Conservation (phyloP, 2,329 filamentous ascomycete species). For the Ophiostoma sp. region DNA sequence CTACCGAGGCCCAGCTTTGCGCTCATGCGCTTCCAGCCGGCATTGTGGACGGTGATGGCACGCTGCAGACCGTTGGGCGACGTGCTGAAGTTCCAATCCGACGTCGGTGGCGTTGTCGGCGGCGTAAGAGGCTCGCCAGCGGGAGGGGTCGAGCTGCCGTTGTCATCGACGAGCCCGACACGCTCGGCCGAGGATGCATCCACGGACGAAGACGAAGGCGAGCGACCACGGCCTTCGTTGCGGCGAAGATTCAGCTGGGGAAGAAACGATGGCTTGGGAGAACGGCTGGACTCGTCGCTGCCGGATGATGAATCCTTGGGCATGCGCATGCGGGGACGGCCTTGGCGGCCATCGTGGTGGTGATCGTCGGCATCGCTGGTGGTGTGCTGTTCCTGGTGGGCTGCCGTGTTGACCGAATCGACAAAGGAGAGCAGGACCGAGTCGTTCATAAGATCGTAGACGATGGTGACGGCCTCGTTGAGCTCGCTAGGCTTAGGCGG, state of each 20-base stretch:
- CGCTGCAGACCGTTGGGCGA: slow-evolving; percentile 57
- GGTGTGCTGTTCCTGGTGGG: slow-evolving; percentile 30
- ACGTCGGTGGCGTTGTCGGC: slow-evolving; percentile 68
- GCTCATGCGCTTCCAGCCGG: slow-evolving; percentile 65
- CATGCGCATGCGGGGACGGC: slow-evolving; percentile 44
- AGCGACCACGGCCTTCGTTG: slow-evolving; percentile 42
- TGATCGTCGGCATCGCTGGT: slow-evolving; percentile 1
- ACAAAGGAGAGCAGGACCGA: slow-evolving; percentile 91
- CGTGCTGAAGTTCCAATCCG: slow-evolving; percentile 54
- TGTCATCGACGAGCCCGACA: slow-evolving; percentile 64
- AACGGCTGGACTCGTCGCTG: slow-evolving; percentile 43
- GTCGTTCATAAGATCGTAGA: slow-evolving; percentile 97
- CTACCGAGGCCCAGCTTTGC: slow-evolving; percentile 52
- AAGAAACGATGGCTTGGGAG: slow-evolving; percentile 47
- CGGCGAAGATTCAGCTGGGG: slow-evolving; percentile 45
- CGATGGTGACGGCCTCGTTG: slow-evolving; percentile 79
- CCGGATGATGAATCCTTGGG: slow-evolving; percentile 37
- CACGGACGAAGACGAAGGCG: slow-evolving; percentile 46
- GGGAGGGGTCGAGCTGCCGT: slow-evolving; percentile 58
- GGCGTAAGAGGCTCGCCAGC: slow-evolving; percentile 68
- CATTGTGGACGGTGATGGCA: slow-evolving; percentile 55
- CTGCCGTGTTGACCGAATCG: slow-evolving; percentile 53
- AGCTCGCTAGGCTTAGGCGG: slow-evolving; percentile 75
- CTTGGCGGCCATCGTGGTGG: slow-evolving; percentile 34
- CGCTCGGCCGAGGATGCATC: slow-evolving; percentile 48